A percentile compares a stretch with the other conserved stretches of the same genome.
Evolutionary conservation across 805 yeast genomes (phyloP).

Genomic region (Saccharomycopsis lassenensis): DNA sequence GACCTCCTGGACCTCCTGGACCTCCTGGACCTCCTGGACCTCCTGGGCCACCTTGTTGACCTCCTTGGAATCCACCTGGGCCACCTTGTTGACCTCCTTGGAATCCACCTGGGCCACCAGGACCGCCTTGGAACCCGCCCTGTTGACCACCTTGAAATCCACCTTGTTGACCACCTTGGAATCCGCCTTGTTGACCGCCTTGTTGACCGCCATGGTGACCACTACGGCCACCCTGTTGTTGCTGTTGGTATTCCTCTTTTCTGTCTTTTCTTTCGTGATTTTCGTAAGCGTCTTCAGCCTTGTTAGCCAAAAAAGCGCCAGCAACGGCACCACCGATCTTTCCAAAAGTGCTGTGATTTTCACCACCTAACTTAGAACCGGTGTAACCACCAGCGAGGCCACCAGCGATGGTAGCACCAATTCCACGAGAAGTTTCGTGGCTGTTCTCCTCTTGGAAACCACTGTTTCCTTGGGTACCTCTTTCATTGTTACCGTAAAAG

Average conservation of each 20-base stretch:
- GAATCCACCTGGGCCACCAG: too few relatives aligned
- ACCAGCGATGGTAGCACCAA: conserved; percentile 35
- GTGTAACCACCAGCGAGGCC: conserved; percentile 45
- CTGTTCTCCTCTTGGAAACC: conserved; percentile 18
- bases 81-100: too few relatives aligned
- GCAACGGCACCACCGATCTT: conserved; percentile 42
- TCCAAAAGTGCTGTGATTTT: conserved; percentile 31
- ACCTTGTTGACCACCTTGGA: too few relatives aligned
- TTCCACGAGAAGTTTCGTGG: conserved; percentile 29
- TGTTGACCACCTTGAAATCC: too few relatives aligned
- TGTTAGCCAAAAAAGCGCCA: conserved; percentile 46
- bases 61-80: too few relatives aligned
- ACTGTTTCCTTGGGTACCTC: conserved; percentile 28
- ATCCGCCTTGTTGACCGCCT: conserved; percentile 3
- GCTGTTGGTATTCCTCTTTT: conserved; percentile 14
- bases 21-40: too few relatives aligned
- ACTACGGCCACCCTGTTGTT: too few relatives aligned
- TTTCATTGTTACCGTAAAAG: conserved; percentile 33
- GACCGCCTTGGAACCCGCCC: too few relatives aligned
- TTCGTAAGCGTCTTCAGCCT: conserved; percentile 32
- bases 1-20: too few relatives aligned
- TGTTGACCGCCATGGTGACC: too few relatives aligned
- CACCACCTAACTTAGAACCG: conserved; percentile 34
- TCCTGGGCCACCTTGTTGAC: too few relatives aligned
- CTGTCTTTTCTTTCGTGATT: conserved; percentile 18